Conservation (phyloP, 495 filamentous ascomycete genomes). For the Pseudoneurospora amorphoporcata region DNA sequence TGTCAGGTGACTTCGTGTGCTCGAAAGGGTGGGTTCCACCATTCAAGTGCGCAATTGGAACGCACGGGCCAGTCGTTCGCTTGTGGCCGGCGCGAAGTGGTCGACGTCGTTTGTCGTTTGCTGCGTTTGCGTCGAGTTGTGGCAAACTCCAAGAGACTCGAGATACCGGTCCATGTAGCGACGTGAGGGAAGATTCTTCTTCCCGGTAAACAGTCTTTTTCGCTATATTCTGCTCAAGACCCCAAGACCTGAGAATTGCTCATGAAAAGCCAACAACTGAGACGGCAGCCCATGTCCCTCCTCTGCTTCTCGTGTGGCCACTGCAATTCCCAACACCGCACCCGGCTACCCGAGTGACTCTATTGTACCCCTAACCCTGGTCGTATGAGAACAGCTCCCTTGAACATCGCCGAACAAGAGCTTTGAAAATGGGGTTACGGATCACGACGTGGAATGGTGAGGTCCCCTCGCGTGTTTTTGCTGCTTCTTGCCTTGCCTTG, state of each 20-base stretch:
- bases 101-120: background rate
- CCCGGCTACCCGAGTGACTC: background rate
- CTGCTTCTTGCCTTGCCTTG: background rate
- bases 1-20: slow-evolving; percentile 13
- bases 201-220: background rate
- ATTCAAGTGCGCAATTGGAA: background rate
- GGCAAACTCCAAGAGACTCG: background rate
- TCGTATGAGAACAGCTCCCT: background rate
- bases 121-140: background rate
- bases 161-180: background rate
- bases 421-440: slow-evolving; percentile 53
- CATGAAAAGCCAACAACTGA: background rate
- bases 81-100: background rate
- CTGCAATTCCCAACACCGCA: background rate
- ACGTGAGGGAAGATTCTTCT: background rate
- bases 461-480: slow-evolving; percentile 17
- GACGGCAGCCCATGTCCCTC: background rate
- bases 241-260: background rate
- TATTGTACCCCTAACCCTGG: background rate
- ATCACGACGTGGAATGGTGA: slow-evolving; percentile 89
- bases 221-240: background rate
- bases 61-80: background rate
- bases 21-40: background rate
- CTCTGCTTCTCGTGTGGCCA: background rate
- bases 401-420: background rate